A percentile compares a stretch with the other conserved stretches of the same genome.
These are phyloP conservation scores for Cyberlindnera mrakii DNA, from an alignment of 805 yeast species.

Conservation along the genomic window DNA sequence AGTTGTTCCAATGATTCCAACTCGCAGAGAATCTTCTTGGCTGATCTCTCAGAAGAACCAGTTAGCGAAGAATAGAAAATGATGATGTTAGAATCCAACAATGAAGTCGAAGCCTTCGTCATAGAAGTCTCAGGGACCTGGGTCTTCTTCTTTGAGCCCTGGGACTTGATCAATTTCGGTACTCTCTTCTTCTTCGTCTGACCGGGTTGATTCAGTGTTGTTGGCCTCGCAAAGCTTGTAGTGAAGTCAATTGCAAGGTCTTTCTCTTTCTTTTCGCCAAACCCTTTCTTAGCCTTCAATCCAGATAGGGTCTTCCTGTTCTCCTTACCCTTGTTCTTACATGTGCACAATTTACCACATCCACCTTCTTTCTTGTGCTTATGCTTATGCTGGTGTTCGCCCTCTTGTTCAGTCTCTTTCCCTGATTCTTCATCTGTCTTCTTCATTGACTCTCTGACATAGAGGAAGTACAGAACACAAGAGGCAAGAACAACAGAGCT, in stretches of 20 bases:
- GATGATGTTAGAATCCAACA: slow-evolving; percentile 50
- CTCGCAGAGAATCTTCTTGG: slow-evolving; percentile 40
- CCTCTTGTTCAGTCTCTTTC: background rate
- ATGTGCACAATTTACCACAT: slow-evolving; percentile 29
- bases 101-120: slow-evolving; percentile 34
- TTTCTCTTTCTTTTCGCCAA: slow-evolving; percentile 10
- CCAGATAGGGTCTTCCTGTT: slow-evolving; percentile 22
- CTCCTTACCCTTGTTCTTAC: slow-evolving; percentile 21
- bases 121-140: slow-evolving; percentile 26
- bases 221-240: slow-evolving; percentile 25
- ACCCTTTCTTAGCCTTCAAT: slow-evolving; percentile 16
- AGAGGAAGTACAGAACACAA: slow-evolving; percentile 20
- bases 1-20: slow-evolving; percentile 27
- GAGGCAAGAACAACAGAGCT: slow-evolving; percentile 26
- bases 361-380: slow-evolving; percentile 22
- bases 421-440: background rate
- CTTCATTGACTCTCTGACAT: slow-evolving; percentile 13
- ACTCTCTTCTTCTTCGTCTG: slow-evolving; percentile 24
- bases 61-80: slow-evolving; percentile 83
- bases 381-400: slow-evolving; percentile 9
- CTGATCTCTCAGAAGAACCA: slow-evolving; percentile 72
- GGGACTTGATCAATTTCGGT: slow-evolving; percentile 37
- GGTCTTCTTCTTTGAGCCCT: slow-evolving; percentile 23
- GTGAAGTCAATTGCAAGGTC: slow-evolving; percentile 35
- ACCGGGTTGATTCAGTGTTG: slow-evolving; percentile 1